Evolutionary conservation across 805 yeast genomes (phyloP).

Genomic region (Suhomyces pyralidae): DNA sequence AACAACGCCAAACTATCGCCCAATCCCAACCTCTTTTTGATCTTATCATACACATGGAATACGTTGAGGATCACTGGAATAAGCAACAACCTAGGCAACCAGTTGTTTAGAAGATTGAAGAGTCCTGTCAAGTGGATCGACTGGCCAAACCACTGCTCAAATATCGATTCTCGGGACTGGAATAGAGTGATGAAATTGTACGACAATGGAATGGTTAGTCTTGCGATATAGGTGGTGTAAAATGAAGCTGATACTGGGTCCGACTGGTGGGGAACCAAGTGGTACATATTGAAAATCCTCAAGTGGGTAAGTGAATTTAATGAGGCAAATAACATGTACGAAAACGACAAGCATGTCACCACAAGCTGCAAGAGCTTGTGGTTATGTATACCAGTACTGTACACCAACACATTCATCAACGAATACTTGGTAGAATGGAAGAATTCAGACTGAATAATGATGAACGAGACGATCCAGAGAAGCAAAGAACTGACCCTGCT

Average conservation of each 20-base stretch:
- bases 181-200: conserved; percentile 74
- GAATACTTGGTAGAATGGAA: conserved; percentile 68
- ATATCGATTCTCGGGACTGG: conserved; percentile 48
- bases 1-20: conserved; percentile 38
- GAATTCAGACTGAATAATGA: conserved; percentile 70
- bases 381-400: conserved; percentile 24
- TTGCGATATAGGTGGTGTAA: conserved; percentile 75
- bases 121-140: conserved; percentile 73
- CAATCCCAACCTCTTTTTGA: conserved; percentile 43
- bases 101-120: conserved; percentile 66
- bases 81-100: conserved; percentile 71
- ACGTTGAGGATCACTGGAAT: conserved; percentile 65
- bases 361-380: conserved; percentile 33
- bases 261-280: conserved; percentile 65
- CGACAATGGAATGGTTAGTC: conserved; percentile 77
- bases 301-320: conserved; percentile 63
- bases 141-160: conserved; percentile 72
- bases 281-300: conserved; percentile 72
- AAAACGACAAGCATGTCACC: conserved; percentile 41
- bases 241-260: conserved; percentile 75
- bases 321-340: conserved; percentile 69
- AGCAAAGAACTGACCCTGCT: conserved; percentile 44
- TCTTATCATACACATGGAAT: conserved; percentile 64
- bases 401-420: conserved; percentile 51
- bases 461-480: conserved; percentile 44